These are phyloP conservation scores for Polyporus arcularius DNA, from an alignment of 768 basidiomycete genomes.

Conservation along the genomic window DNA sequence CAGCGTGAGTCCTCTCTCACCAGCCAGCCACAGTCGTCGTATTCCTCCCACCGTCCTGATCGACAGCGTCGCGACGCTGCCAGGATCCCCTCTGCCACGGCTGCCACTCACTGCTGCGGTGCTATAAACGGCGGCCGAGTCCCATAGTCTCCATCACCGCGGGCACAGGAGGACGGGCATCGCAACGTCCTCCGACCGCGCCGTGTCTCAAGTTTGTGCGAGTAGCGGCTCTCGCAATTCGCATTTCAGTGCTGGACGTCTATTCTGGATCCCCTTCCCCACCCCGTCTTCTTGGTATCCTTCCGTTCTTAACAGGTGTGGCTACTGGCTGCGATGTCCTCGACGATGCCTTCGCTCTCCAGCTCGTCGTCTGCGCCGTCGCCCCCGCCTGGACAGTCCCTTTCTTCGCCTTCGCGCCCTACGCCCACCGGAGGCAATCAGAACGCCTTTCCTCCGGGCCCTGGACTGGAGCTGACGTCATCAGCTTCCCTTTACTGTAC, in stretches of 20 bases:
- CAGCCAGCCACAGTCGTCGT: not conserved
- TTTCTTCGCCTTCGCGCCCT: not conserved
- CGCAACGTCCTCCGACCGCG: not conserved
- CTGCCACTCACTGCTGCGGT: not conserved
- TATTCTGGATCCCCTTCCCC: not conserved
- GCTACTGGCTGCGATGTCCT: conserved; percentile 9
- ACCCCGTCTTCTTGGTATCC: conserved; percentile 6
- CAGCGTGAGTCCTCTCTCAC: not conserved
- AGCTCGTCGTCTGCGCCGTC: not conserved
- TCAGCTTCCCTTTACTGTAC: conserved; percentile 23
- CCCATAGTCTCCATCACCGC: not conserved
- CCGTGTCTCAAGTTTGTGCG: not conserved
- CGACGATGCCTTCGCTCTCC: conserved; percentile 4
- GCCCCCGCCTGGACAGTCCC: not conserved
- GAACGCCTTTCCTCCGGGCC: not conserved
- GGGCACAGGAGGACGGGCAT: not conserved
- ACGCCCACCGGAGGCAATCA: conserved; percentile 1
- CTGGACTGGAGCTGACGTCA: conserved; percentile 16
- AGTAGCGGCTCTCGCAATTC: conserved; percentile 7
- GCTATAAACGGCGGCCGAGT: not conserved
- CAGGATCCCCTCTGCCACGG: not conserved
- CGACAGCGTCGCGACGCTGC: not conserved
- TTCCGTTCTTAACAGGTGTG: not conserved
- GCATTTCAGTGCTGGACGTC: conserved; percentile 5
- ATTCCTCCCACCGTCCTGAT: not conserved